These are phyloP conservation scores for Globisporangium polare DNA, from an alignment of 352 stramenopile genomes.

Conservation along the genomic window DNA sequence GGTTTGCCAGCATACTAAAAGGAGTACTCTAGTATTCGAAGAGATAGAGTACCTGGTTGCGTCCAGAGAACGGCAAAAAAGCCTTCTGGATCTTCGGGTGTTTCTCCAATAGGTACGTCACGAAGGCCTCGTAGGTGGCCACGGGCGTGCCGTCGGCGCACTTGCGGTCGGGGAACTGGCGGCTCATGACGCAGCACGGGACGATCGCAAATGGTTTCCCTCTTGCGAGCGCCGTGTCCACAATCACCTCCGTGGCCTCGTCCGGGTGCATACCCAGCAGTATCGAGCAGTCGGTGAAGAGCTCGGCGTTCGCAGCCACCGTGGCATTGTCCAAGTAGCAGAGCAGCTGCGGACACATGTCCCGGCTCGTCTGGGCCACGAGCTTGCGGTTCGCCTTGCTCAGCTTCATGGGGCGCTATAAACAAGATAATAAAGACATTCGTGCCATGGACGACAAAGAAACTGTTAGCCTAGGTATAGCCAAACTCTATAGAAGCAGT, in stretches of 20 bases:
- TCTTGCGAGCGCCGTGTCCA: constrained; percentile 86
- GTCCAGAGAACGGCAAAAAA: constrained; percentile 77
- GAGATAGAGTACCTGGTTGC: constrained; percentile 84
- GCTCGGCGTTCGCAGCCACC: constrained; percentile 35
- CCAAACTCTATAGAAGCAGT: neutral
- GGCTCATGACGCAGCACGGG: constrained; percentile 96
- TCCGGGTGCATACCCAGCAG: constrained; percentile 95
- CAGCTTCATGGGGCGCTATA: constrained; percentile 74
- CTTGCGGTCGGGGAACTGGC: constrained; percentile 81
- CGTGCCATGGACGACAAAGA: neutral
- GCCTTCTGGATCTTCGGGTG: constrained; percentile 50
- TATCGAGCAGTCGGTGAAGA: constrained; percentile 81
- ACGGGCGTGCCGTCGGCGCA: constrained; percentile 60
- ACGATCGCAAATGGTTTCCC: constrained; percentile 94
- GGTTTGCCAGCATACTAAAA: neutral
- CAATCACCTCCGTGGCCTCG: constrained; percentile 94
- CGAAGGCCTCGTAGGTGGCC: constrained; percentile 77
- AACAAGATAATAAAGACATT: neutral
- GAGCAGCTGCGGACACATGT: constrained; percentile 51
- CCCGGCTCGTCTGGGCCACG: constrained; percentile 38
- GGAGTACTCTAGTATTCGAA: constrained; percentile 35
- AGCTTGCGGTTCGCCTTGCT: constrained; percentile 71
- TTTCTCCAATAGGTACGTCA: constrained; percentile 82
- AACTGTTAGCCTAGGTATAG: neutral
- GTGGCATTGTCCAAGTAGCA: constrained; percentile 56